Conservation (phyloP, 1,284 basidiomycete species). For the Sphaerobolus stellatus region DNA sequence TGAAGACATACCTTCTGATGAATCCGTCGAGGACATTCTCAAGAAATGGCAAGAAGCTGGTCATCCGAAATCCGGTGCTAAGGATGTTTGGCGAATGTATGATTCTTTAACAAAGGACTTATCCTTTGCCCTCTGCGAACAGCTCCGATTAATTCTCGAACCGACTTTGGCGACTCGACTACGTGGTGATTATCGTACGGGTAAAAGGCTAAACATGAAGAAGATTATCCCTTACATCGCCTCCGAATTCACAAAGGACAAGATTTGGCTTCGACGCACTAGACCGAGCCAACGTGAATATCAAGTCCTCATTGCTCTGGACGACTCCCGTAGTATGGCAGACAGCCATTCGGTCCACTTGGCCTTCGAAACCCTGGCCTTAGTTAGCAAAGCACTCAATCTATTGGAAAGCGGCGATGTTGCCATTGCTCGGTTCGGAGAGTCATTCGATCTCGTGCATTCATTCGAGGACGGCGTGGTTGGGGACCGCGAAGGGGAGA, state of each 20-base stretch:
- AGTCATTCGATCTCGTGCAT: constrained; percentile 85
- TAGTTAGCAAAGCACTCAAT: constrained; percentile 88
- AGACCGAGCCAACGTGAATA: constrained; percentile 94
- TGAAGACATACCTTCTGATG: constrained; percentile 19
- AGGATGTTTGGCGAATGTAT: constrained; percentile 89
- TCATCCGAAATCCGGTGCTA: constrained; percentile 57
- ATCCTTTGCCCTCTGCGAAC: constrained; percentile 91
- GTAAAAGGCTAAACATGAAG: constrained; percentile 98
- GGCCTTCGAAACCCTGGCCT: constrained; percentile 90
- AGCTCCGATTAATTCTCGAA: constrained; percentile 94
- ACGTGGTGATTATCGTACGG: constrained; percentile 96
- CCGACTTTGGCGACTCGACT: constrained; percentile 94
- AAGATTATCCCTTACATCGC: constrained; percentile 99
- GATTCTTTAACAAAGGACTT: constrained; percentile 88
- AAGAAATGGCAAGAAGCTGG: constrained; percentile 62
- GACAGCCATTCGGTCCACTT: constrained; percentile 92
- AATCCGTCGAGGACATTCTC: constrained; percentile 60
- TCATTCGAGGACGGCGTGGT: constrained; percentile 79
- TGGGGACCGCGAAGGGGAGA: constrained; percentile 76
- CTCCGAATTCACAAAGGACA: constrained; percentile 99
- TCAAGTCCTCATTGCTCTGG: constrained; percentile 92
- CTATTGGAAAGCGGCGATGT: constrained; percentile 95
- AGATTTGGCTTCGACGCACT: constrained; percentile 97
- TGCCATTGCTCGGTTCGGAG: constrained; percentile 89
- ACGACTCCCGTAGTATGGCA: constrained; percentile 97